phyloP scores from a whole-genome alignment of 306 rosid species.

The Cucurbita moschata region DNA sequence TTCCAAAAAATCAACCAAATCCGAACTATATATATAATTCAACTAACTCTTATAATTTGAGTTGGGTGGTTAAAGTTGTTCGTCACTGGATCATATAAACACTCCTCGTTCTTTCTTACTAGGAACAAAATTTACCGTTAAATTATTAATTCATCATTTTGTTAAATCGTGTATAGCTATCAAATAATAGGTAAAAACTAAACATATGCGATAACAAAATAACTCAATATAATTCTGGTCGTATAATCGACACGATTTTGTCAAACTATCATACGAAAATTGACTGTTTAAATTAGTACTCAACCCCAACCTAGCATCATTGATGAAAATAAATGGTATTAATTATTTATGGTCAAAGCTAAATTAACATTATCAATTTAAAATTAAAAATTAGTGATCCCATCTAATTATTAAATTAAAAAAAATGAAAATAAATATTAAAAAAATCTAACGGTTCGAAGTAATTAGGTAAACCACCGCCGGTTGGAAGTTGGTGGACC shows the following conservation, averaged over 20 bases:
- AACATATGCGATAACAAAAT: not conserved
- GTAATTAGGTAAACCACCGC: not conserved
- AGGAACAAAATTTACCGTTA: not conserved
- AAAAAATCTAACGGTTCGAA: not conserved
- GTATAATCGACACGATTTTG: not conserved
- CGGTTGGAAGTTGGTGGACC: not conserved
- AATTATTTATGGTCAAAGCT: not conserved
- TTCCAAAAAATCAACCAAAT: no score
- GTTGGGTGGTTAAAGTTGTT: no score
- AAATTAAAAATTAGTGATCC: no score
- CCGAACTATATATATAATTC: no score
- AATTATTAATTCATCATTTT: no score
- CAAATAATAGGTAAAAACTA: not conserved
- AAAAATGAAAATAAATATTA: no score
- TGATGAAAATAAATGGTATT: not conserved
- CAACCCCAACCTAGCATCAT: not conserved
- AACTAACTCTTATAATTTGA: no score
- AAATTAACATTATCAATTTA: no score
- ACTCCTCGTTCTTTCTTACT: not conserved
- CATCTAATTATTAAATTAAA: no score
- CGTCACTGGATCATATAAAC: no score
- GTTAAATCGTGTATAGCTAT: no score
- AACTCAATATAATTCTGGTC: not conserved
- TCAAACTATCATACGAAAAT: not conserved
- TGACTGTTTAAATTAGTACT: not conserved